phyloP scores from a whole-genome alignment of 495 filamentous ascomycete genomes.

The Aspergillus wentii region DNA sequence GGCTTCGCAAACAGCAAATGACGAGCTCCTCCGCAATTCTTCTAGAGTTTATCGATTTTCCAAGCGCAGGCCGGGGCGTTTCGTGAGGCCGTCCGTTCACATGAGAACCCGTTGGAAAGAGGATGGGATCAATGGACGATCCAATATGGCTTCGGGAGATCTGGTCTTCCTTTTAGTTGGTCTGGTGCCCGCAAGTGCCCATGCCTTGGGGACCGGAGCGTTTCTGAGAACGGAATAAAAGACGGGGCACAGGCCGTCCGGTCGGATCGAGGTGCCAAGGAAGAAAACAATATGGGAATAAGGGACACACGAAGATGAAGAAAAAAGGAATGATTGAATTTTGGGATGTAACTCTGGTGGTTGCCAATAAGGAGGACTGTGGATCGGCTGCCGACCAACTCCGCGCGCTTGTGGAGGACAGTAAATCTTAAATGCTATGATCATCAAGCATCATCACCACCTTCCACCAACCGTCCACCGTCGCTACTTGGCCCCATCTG shows the following conservation, averaged over 20 bases:
- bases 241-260: no score
- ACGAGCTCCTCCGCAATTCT: constrained; percentile 1
- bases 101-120: constrained; percentile 13
- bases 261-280: no score
- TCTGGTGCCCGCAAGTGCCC: constrained; percentile 12
- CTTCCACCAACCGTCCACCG: constrained; percentile 7
- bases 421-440: constrained; percentile 1
- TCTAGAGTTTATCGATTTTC: constrained; percentile 1
- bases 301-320: no score
- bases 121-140: constrained; percentile 4
- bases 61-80: neutral
- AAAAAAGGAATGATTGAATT: no score
- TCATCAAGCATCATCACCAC: constrained; percentile 10
- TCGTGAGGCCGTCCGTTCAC: constrained; percentile 16
- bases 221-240: no score
- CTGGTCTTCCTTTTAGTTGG: constrained; percentile 18
- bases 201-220: no score
- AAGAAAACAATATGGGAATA: no score
- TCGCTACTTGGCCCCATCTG: no score
- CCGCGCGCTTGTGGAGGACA: constrained; percentile 23
- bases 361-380: constrained; percentile 24
- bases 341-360: no score
- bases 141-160: constrained; percentile 7
- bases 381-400: constrained; percentile 14
- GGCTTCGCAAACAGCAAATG: constrained; percentile 9